Base-by-base conservation (phyloP, 208 protist genomes). In the Trypanosoma caninum region DNA sequence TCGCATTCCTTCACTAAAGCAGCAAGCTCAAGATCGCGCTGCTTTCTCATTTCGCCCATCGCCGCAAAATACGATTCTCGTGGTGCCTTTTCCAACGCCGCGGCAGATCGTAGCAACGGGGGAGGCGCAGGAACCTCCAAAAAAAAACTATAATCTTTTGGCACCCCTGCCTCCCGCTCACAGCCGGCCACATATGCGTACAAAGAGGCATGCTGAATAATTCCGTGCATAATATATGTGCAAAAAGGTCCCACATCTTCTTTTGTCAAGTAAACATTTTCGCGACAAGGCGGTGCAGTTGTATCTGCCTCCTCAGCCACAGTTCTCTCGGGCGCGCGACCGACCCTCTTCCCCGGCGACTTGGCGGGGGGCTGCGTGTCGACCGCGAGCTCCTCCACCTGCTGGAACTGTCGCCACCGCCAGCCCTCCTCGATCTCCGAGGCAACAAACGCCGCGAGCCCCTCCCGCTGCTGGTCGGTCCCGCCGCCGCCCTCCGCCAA, bases 251-350 rank as follows among this genome's bases (percentile, higher is more conserved):
- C 57, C 0, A 82, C 46, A 35, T 89, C 79, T 16, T 78, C 57
- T 53, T 69, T 71, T 0, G 55, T 68, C 22, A 94, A 69, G 48
- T 84, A 91, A 13, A 89, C 77, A 58, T 89, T 89, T 59, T 91
- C 79, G 0, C 69, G 50, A 16, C 83, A 83, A 33, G 87, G 60
- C 1, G 76, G 60, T 18, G 80, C 74, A n/a, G 74, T 57, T 23
- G 60, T 59, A 37, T 78, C 67, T 55, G 76, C 67, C 72, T 94
- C 83, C 69, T 84, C 74, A 60, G 74, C 51, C 13, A 41, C 61
- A 38, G 69, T 44, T 44, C 80, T 80, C 53, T 87, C 55, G 8
- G 50, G 31, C 31, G 45, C 53, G 10, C 48, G 33, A 28, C 34
- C n/a, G 10, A 41, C 64, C 25, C 52, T 63, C 50, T 76, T 59